These are phyloP conservation scores for Picea abies DNA, from an alignment of 83 land plant genomes.

Conservation along the genomic window DNA sequence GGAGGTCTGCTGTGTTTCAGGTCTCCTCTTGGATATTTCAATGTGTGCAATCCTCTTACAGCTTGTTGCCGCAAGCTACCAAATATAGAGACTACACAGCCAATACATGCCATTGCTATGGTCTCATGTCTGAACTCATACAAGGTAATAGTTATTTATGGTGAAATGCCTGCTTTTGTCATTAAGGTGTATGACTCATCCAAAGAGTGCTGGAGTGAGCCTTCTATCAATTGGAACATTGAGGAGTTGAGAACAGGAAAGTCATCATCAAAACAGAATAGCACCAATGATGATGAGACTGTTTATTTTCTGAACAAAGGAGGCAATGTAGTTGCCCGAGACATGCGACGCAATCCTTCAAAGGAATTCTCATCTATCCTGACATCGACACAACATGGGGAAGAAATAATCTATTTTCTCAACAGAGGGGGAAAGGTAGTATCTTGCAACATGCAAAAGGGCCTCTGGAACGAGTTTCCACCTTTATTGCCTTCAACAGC, in stretches of 20 bases:
- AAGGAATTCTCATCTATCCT: conserved; percentile 61
- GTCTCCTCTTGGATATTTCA: conserved; percentile 27
- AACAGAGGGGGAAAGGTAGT: conserved; percentile 45
- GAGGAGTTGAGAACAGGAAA: conserved; percentile 21
- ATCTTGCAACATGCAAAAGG: conserved; percentile 32
- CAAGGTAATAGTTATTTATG: conserved; percentile 39
- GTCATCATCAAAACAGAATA: conserved; percentile 9
- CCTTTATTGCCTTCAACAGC: conserved; percentile 35
- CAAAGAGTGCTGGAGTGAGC: conserved; percentile 26
- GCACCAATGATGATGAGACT: conserved; percentile 26
- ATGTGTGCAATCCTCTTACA: conserved; percentile 45
- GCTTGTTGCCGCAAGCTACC: conserved; percentile 33
- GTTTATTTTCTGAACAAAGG: conserved; percentile 52
- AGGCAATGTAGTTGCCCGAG: conserved; percentile 48
- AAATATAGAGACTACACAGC: conserved; percentile 2
- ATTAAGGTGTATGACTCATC: conserved; percentile 30
- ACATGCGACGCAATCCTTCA: conserved; percentile 53
- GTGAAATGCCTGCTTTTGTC: conserved; percentile 31
- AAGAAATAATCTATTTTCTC: conserved; percentile 45
- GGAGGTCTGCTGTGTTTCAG: conserved; percentile 53
- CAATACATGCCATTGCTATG: conserved; percentile 59
- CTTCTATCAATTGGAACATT: conserved; percentile 25
- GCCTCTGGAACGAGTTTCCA: conserved; percentile 32
- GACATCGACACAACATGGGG: conserved; percentile 30
- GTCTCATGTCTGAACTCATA: conserved; percentile 16